Percentiles rank a stretch among this genome's conserved stretches.
phyloP scores from a whole-genome alignment of 805 yeast genomes.

The Saccharomycopsis microspora region DNA sequence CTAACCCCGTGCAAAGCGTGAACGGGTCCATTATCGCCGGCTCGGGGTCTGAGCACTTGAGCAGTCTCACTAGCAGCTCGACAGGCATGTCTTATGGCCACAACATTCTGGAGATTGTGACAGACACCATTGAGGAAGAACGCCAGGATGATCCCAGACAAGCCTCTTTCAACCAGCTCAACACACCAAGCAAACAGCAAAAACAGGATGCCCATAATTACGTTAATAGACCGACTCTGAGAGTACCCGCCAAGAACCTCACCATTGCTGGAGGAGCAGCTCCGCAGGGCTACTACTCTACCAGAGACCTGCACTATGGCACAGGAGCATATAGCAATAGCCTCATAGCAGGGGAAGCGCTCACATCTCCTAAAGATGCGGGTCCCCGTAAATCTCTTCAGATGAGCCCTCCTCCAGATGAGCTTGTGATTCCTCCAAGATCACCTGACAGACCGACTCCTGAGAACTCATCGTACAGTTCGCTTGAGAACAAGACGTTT shows the following conservation, averaged over 20 bases:
- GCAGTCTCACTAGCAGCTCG: conserved; percentile 3
- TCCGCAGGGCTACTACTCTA: conserved; percentile 1
- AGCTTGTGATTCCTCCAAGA: conserved; percentile 10
- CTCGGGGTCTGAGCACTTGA: conserved; percentile 3
- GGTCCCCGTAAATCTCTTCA: conserved; percentile 1
- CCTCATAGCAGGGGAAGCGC: conserved; percentile 12
- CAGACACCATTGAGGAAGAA: neutral
- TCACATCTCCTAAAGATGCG: conserved; percentile 6
- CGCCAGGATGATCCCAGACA: too few species aligned
- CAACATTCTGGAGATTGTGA: neutral
- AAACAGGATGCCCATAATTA: too few species aligned
- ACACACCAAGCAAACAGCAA: too few species aligned
- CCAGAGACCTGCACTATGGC: neutral
- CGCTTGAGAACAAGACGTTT: conserved; percentile 12
- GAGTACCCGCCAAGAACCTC: conserved; percentile 10
- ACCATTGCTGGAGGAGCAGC: conserved; percentile 3
- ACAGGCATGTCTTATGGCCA: conserved; percentile 1
- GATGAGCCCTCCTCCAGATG: neutral
- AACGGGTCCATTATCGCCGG: conserved; percentile 7
- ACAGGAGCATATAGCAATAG: conserved; percentile 14
- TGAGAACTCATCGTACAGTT: conserved; percentile 6
- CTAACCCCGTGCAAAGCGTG: neutral
- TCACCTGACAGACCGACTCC: conserved; percentile 9
- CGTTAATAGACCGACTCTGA: neutral
- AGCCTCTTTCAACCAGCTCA: too few species aligned